Evolutionary conservation across 2,329 filamentous ascomycete species (phyloP), one percentile per base, ranked within the genome.

Genomic region (Cladosporium sphaerospermum): DNA sequence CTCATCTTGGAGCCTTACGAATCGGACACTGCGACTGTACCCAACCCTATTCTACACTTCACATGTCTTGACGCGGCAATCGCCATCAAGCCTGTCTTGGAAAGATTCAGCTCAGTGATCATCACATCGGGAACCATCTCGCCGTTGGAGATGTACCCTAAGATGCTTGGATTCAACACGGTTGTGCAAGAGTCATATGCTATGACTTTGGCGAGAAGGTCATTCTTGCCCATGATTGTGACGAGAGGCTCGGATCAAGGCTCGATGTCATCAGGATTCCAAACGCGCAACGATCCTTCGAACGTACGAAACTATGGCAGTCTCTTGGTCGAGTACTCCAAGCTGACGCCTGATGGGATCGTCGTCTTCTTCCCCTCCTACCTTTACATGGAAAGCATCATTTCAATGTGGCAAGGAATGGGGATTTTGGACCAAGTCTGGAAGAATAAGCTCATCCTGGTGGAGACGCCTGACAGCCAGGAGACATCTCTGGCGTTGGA

Each of bases 351-450:
- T 0, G 93, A 99, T 64, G 93, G 93, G 32, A 85, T 99, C 70
- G 93, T 99, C n/a, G 93, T 99, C 37, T 99, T 99, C 77, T 99
- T 99, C 69, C 95, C 93, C 0, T 96, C 90, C 0, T 99, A 99
- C 64, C 80, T 99, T 1, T 99, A 99, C 74, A 97, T 99, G 93
- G 93, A 99, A 68, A 93, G 87, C 49, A 97, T 97, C 68, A 96
- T 99, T 68, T 92, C 87, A 68, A 96, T 96, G 84, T 99, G 93
- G 93, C 93, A 99, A 70, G 90, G 89, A 52, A 97, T 97, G 91
- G 90, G 90, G 23, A 96, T 97, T 58, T 77, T 99, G 34, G 93
- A 99, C 71, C 88, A 93, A 67, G 90, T 99, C 32, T 99, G 93
- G 93, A 96, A 96, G 71, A 96, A 96, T 76, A 99, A 99, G 70